Base-by-base conservation (phyloP, 2,329 filamentous ascomycete species). In the Parafenestella ontariensis region DNA sequence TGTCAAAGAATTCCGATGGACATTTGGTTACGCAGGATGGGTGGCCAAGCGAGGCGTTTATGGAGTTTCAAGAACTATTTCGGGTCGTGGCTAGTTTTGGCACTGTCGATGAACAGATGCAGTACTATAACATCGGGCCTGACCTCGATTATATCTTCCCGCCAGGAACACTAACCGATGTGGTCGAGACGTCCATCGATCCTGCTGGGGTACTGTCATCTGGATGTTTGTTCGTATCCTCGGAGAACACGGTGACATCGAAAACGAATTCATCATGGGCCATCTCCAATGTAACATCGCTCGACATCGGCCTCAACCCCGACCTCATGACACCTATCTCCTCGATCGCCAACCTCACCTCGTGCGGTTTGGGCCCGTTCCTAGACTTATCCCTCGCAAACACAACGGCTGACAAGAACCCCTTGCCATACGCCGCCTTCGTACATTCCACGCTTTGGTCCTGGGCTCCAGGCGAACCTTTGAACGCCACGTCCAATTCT, bases 21-120 rank as follows among this genome's bases (percentile, higher is more conserved):
- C 76, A 71, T 7, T 39, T 67, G 2, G 78, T 77, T 18, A 88
- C 86, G 0, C 66, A 77, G 0, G 79, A 87, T 71, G 87, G 87
- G 10, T 89, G 87, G 87, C 87, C 87, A 0, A 83, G 81, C n/a
- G 82, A 85, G 60, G 78, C 80, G 18, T 86, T 81, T 60, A 71
- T 88, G 29, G 83, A 86, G 59, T 79, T 87, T 40, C 76, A 78
- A 1, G 75, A 79, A 42, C 77, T 78, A n/a, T 81, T 81, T 59
- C 78, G 87, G 28, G 61, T 89, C 2, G 64, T 89, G 2, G 69
- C 84, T 8, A 79, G 81, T 33, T 86, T 84, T 66, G 86, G 86
- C 1, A 75, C 68, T 0, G 69, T 88, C 5, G 86, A 87, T 66
- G 73, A 83, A 2, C 83, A 87, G 50, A 82, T 89, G 77, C 58